These are phyloP conservation scores for Trifolium subterraneum DNA, from an alignment of 306 rosid genomes.

Conservation along the genomic window DNA sequence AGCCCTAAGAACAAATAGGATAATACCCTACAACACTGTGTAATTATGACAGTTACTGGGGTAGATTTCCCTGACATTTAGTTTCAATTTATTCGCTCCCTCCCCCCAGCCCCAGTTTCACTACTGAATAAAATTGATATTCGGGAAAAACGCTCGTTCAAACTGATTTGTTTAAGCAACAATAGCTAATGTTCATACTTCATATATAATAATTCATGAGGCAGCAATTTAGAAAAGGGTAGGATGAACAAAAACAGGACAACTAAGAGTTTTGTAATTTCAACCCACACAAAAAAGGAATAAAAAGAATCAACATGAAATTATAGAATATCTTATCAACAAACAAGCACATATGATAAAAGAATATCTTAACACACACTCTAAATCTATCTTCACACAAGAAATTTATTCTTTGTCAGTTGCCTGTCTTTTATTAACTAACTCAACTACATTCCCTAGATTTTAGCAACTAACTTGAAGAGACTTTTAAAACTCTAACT, in stretches of 20 bases:
- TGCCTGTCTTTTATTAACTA: too few species aligned
- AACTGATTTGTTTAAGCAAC: slow-evolving; percentile 23
- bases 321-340: not conserved
- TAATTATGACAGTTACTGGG: not conserved
- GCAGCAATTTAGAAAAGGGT: not conserved
- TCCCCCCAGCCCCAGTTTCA: not conserved
- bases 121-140: not conserved
- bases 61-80: not conserved
- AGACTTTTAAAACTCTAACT: too few species aligned
- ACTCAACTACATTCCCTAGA: too few species aligned
- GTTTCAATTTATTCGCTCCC: not conserved
- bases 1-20: slow-evolving; percentile 9
- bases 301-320: slow-evolving; percentile 1
- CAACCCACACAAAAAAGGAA: slow-evolving; percentile 10
- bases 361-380: too few species aligned
- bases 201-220: not conserved
- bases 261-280: not conserved
- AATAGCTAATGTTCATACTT: slow-evolving; percentile 15
- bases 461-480: too few species aligned
- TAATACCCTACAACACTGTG: not conserved
- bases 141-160: not conserved
- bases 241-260: slow-evolving; percentile 20
- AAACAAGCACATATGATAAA: too few species aligned
- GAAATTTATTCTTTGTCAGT: too few species aligned
- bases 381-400: too few species aligned